Conservation (phyloP, 495 filamentous ascomycete species). For the Xylaria curta region DNA sequence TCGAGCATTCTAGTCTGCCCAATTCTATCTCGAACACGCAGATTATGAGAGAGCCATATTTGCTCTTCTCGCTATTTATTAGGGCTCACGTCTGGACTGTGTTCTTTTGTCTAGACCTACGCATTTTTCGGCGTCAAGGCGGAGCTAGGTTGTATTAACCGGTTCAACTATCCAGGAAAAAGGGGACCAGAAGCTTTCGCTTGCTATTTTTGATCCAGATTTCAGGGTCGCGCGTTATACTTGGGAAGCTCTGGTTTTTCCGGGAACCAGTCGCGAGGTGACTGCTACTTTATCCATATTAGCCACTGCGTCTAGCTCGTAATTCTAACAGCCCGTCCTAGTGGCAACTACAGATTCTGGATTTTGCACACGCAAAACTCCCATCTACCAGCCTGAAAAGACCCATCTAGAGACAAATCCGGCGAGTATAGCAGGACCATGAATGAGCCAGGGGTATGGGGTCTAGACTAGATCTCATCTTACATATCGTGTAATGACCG, state of each 20-base stretch:
- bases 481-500: conserved; percentile 7
- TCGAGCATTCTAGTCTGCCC: neutral
- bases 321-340: conserved; percentile 1
- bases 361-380: neutral
- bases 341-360: neutral
- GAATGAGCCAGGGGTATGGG: neutral
- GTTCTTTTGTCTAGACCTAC: conserved; percentile 37
- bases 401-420: conserved; percentile 8
- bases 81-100: conserved; percentile 37
- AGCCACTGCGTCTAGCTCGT: conserved; percentile 19
- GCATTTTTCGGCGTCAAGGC: conserved; percentile 21
- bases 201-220: conserved; percentile 25
- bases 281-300: conserved; percentile 27
- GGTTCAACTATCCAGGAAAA: conserved; percentile 20
- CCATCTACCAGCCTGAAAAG: neutral
- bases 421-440: neutral
- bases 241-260: conserved; percentile 14
- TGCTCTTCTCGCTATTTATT: conserved; percentile 30
- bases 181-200: conserved; percentile 27
- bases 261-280: conserved; percentile 4
- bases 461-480: conserved; percentile 12
- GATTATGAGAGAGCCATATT: conserved; percentile 26
- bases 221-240: neutral
- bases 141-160: conserved; percentile 33
- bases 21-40: neutral